phyloP scores from a whole-genome alignment of 371 early-diverging fungal species.

The Actinomortierella wolfii region DNA sequence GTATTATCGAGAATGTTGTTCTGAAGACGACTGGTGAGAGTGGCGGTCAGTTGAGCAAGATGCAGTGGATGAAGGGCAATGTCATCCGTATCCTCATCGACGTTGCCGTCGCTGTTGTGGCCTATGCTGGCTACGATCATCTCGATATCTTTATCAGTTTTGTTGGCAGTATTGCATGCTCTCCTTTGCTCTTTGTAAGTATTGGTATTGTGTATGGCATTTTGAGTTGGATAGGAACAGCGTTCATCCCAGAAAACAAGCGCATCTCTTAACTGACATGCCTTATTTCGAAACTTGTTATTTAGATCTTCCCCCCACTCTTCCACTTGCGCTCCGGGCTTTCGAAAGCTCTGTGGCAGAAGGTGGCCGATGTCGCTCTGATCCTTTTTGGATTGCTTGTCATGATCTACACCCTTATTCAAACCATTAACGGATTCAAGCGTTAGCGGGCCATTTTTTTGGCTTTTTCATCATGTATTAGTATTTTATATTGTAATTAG shows the following conservation, averaged over 20 bases:
- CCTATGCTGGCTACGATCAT: conserved; percentile 79
- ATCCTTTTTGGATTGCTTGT: conserved; percentile 75
- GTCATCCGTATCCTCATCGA: conserved; percentile 74
- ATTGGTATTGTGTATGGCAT: too few relatives aligned
- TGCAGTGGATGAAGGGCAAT: conserved; percentile 90
- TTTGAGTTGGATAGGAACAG: conserved; percentile 45
- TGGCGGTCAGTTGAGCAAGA: conserved; percentile 46
- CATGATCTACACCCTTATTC: conserved; percentile 79
- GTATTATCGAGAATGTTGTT: conserved; percentile 78
- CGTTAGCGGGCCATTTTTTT: conserved; percentile 12
- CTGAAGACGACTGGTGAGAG: conserved; percentile 15
- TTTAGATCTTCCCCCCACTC: conserved; percentile 80
- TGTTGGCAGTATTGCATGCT: conserved; percentile 90
- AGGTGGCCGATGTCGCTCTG: conserved; percentile 61
- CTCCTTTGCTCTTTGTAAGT: conserved; percentile 58
- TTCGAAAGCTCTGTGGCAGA: conserved; percentile 49
- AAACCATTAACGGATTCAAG: conserved; percentile 59
- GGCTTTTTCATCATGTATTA: too few relatives aligned
- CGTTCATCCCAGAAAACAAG: neutral
- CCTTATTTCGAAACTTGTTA: conserved; percentile 31
- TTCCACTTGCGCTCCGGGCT: conserved; percentile 68
- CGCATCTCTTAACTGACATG: neutral
- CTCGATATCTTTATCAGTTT: conserved; percentile 90
- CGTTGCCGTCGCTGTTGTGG: conserved; percentile 65
- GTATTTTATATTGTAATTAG: too few relatives aligned